A percentile compares a stretch with the other conserved stretches of the same genome.
These are phyloP conservation scores for Eragrostis curvula DNA, from an alignment of 176 grass and related monocot species.

Conservation along the genomic window DNA sequence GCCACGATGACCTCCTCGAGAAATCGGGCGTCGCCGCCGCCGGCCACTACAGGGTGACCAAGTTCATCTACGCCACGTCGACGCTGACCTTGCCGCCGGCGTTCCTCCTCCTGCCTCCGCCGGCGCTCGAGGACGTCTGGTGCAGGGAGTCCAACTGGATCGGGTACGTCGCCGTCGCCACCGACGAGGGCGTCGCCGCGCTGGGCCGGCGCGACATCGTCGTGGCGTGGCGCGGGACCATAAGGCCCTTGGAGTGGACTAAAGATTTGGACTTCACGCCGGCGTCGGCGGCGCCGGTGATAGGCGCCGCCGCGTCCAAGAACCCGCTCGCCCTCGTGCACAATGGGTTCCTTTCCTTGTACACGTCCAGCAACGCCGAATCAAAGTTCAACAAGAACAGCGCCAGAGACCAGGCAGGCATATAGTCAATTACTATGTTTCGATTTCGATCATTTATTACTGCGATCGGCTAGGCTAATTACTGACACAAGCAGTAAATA, in stretches of 20 bases:
- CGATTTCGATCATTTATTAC: too few species aligned
- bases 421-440: neutral
- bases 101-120: neutral
- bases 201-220: constrained; percentile 64
- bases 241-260: constrained; percentile 48
- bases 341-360: constrained; percentile 56
- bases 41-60: neutral
- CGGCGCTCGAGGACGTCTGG: constrained; percentile 14
- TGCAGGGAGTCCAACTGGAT: constrained; percentile 65
- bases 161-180: constrained; percentile 60
- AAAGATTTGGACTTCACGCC: constrained; percentile 37
- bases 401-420: constrained; percentile 53
- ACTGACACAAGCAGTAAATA: too few species aligned
- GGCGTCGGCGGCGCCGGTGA: constrained; percentile 39
- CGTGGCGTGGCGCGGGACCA: constrained; percentile 64
- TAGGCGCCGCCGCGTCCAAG: neutral
- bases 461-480: too few species aligned
- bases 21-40: constrained; percentile 22
- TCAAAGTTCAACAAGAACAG: constrained; percentile 50
- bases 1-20: constrained; percentile 32
- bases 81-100: neutral
- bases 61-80: constrained; percentile 8
- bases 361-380: constrained; percentile 40
- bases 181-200: constrained; percentile 47
- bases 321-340: constrained; percentile 41